Percentiles rank a stretch among this genome's conserved stretches.
These are phyloP conservation scores for Echinochloa phyllopogon DNA, from an alignment of 176 grass and related monocot genomes.

Conservation along the genomic window DNA sequence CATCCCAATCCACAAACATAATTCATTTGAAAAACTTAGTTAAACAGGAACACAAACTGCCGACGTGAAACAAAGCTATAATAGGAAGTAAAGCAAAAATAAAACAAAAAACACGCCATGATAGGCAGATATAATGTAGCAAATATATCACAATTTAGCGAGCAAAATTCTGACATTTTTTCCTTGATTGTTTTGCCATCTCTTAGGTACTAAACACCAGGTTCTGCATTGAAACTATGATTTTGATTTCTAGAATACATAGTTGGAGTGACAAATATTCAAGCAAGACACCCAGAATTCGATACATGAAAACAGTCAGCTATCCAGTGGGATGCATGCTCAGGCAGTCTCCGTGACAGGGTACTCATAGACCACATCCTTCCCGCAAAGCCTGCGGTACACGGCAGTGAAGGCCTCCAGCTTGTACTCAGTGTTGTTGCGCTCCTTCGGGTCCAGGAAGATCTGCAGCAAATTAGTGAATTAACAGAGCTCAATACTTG, in stretches of 20 bases:
- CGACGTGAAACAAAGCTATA: too few relatives aligned
- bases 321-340: not conserved
- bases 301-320: not conserved
- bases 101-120: not conserved
- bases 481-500: not conserved
- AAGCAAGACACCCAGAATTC: not conserved
- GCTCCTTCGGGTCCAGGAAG: conserved; percentile 77
- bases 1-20: too few relatives aligned
- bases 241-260: conserved; percentile 27
- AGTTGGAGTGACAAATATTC: not conserved
- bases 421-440: conserved; percentile 83
- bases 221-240: not conserved
- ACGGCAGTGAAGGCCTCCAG: conserved; percentile 75
- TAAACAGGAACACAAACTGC: not conserved
- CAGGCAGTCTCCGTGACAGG: conserved; percentile 33
- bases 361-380: conserved; percentile 65
- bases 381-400: conserved; percentile 71
- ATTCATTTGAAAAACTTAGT: too few relatives aligned
- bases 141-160: not conserved
- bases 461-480: conserved; percentile 47
- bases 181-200: not conserved
- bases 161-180: conserved; percentile 4
- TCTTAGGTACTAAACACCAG: not conserved
- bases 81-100: too few relatives aligned
- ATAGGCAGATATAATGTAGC: not conserved